Base-by-base conservation (phyloP, 1,284 basidiomycete species). In the Sporisorium iseilematis-ciliati region DNA sequence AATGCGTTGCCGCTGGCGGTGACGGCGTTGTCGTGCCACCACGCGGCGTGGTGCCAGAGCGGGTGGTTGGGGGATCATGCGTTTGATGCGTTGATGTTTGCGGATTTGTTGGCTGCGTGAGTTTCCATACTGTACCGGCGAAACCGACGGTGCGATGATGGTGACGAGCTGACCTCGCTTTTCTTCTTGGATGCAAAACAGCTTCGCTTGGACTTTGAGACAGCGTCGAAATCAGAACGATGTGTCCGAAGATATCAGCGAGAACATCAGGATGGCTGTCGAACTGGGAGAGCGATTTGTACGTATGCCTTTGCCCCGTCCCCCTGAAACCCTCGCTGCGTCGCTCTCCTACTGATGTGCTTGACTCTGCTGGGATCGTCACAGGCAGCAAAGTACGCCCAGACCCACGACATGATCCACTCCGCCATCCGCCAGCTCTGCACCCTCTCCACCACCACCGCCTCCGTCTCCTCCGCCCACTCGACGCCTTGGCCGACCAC, bases 11-110 rank as follows among this genome's bases (percentile, higher is more conserved):
- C 56, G 3, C 23, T 75, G 25, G 72, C 63, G 8, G 46, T 26
- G 20, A 49, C 35, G 7, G 63, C 72, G 10, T 21, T 75, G n/a
- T 53, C 46, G 16, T 56, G 53, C 18, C 49, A 69, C 26, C 54
- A 55, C 8, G 41, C 60, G 5, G 61, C 61, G 4, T 69, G 59
- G 58, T 14, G 40, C 14, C 62, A 66, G 11, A 49, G 49, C 7
- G 55, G 59, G 0, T 75, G 72, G 72, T 11, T 64, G 14, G 72
- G 72, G 2, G 72, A 75, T 43, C 57, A 61, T 45, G 50, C 26
- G 4, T 38, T 58, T 5, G 72, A 75, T 23, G 72, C 52, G 14
- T 12, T 57, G 20, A 38, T 21, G 5, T 69, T 75, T 51, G 40
- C 55, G 3, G 72, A 75, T 8, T 21, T 70, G 12, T 23, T 75